Evolutionary conservation across 2,329 filamentous ascomycete species (phyloP), one percentile per base, ranked within the genome.

Genomic region (Hysterium pulicare): DNA sequence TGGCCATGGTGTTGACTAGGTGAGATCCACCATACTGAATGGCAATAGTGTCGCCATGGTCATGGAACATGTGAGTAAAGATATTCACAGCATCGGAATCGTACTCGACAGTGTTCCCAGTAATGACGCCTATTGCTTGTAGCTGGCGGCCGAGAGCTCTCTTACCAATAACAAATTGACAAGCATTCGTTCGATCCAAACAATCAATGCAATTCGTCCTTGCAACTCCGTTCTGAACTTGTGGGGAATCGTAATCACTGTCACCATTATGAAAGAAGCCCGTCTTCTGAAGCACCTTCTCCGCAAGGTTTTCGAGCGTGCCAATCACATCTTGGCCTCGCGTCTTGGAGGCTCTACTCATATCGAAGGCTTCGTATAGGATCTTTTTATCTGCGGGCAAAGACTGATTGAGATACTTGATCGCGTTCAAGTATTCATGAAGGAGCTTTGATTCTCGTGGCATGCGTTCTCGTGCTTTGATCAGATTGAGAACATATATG

Each of bases 191-290:
- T 17, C 93, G 84, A 67, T 98, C 93, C 1, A 98, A 77, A 58
- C 93, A 98, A 67, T 98, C 93, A 55, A 98, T 97, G 64, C 93
- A 98, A 61, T 98, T 98, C 1, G 93, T 98, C 44, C 93, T 81
- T 8, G 89, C 91, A 31, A 98, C 81, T 8, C 93, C 93, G 51
- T 95, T 95, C 62, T 98, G 93, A 2, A 93, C 81, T 23, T 76
- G 79, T 3, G 86, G 75, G 3, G 79, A 75, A 16, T 78, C 79
- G 30, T 81, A 81, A 2, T 76, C 75, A 24, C 82, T 79, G 49
- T 90, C 84, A 5, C 90, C 93, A 54, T 97, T 97, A 46, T 90
- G 90, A 65, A 98, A 98, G 69, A 98, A 95, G 1, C 90, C 88
- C 0, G 91, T 98, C 19, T 82, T 84, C 1, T 79, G 79, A 33